phyloP scores from a whole-genome alignment of 176 grass and related monocot genomes.

The Secale cereale region DNA sequence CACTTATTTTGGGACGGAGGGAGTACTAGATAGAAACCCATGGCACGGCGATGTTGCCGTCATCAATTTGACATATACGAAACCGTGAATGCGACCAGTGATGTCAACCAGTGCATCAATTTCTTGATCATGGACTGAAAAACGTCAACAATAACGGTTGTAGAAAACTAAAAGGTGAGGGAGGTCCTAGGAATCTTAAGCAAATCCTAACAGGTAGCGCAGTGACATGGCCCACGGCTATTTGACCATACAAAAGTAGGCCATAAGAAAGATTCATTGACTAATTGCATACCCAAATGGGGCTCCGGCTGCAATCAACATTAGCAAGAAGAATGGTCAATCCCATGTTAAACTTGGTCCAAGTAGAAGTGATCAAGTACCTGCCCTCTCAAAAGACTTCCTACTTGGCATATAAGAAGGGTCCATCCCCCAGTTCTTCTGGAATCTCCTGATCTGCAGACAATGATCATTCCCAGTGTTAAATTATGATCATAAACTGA shows the following conservation, averaged over 20 bases:
- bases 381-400: slow-evolving; percentile 93
- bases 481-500: not conserved
- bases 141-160: not conserved
- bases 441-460: slow-evolving; percentile 71
- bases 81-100: not conserved
- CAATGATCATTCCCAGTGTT: not conserved
- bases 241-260: not conserved
- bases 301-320: not conserved
- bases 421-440: slow-evolving; percentile 96
- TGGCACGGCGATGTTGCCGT: not conserved
- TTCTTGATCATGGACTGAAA: not conserved
- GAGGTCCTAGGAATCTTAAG: not conserved
- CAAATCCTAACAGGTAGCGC: not conserved
- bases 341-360: not conserved
- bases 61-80: not conserved
- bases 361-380: slow-evolving; percentile 30
- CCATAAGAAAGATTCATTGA: not conserved
- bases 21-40: not conserved
- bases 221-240: not conserved
- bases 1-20: too few species aligned
- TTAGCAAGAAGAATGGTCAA: not conserved
- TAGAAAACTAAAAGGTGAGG: not conserved
- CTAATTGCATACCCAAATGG: not conserved
- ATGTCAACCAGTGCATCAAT: not conserved
- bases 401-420: slow-evolving; percentile 86